phyloP scores from a whole-genome alignment of 345 rosid species.

The Durio zibethinus region DNA sequence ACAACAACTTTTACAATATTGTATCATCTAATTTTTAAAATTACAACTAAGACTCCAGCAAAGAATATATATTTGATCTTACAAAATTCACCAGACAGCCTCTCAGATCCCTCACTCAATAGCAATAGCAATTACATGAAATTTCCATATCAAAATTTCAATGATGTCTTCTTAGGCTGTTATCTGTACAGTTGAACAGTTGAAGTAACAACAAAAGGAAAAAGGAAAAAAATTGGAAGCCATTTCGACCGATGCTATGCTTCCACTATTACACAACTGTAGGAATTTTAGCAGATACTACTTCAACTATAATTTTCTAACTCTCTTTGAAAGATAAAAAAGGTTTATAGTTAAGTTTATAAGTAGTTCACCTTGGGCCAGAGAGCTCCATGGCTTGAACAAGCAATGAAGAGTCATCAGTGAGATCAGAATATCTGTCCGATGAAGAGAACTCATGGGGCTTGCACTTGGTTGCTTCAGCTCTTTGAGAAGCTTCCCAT shows the following conservation, averaged over 20 bases:
- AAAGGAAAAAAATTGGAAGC: not conserved
- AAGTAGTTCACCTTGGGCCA: slow-evolving; percentile 75
- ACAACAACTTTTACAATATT: not conserved
- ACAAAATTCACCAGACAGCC: not conserved
- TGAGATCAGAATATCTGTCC: slow-evolving; percentile 90
- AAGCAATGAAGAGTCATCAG: slow-evolving; percentile 86
- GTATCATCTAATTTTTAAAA: not conserved
- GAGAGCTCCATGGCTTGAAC: slow-evolving; percentile 99
- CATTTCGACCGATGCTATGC: slow-evolving; percentile 20
- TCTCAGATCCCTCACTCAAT: not conserved
- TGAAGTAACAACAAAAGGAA: not conserved
- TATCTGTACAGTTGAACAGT: slow-evolving; percentile 48
- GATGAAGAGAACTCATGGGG: slow-evolving; percentile 81
- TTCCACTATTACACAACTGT: slow-evolving; percentile 31
- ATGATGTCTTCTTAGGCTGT: slow-evolving; percentile 14
- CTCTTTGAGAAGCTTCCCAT: slow-evolving; percentile 97
- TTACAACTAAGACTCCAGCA: not conserved
- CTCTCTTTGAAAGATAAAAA: slow-evolving; percentile 4
- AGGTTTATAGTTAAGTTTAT: not conserved
- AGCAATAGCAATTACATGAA: slow-evolving; percentile 5
- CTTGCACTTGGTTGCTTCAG: slow-evolving; percentile 55
- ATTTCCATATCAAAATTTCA: slow-evolving; percentile 14
- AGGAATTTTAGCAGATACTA: slow-evolving; percentile 1
- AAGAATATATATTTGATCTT: not conserved
- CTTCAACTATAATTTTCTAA: slow-evolving; percentile 19